phyloP scores from a whole-genome alignment of 2,329 filamentous ascomycete genomes.

The Scedosporium apiospermum region DNA sequence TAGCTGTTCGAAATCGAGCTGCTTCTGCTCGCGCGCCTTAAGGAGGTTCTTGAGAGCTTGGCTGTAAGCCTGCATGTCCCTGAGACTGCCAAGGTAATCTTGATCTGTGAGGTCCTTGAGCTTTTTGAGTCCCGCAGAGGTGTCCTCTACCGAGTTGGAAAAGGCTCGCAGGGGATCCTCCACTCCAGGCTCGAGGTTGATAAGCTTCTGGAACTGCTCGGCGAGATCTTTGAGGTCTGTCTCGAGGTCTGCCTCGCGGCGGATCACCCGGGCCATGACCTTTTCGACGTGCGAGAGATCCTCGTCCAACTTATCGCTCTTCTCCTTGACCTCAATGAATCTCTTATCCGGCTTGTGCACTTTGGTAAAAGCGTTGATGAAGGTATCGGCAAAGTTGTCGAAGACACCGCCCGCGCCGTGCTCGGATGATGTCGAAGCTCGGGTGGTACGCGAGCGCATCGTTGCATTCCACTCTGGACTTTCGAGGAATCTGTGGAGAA shows the following conservation, averaged over 20 bases:
- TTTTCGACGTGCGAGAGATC: slow-evolving; percentile 91
- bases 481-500: slow-evolving; percentile 86
- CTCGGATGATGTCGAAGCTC: slow-evolving; percentile 45
- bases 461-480: slow-evolving; percentile 93
- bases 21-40: slow-evolving; percentile 92
- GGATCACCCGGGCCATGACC: slow-evolving; percentile 82
- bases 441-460: slow-evolving; percentile 69
- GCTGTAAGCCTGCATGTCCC: slow-evolving; percentile 94
- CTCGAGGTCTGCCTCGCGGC: slow-evolving; percentile 81
- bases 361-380: slow-evolving; percentile 95
- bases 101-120: slow-evolving; percentile 90
- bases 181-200: slow-evolving; percentile 79
- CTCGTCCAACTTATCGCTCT: slow-evolving; percentile 87
- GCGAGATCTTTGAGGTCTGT: slow-evolving; percentile 81
- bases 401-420: slow-evolving; percentile 61
- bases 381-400: slow-evolving; percentile 90
- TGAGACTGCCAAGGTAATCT: slow-evolving; percentile 83
- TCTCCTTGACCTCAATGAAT: slow-evolving; percentile 89
- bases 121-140: slow-evolving; percentile 64
- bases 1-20: slow-evolving; percentile 92
- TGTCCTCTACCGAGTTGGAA: slow-evolving; percentile 76
- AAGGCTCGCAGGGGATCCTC: slow-evolving; percentile 78
- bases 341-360: slow-evolving; percentile 90
- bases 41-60: slow-evolving; percentile 77
- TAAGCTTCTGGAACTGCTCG: slow-evolving; percentile 89